These are phyloP conservation scores for Aspergillus sp. DNA, from an alignment of 2,329 filamentous ascomycete genomes.

Conservation along the genomic window DNA sequence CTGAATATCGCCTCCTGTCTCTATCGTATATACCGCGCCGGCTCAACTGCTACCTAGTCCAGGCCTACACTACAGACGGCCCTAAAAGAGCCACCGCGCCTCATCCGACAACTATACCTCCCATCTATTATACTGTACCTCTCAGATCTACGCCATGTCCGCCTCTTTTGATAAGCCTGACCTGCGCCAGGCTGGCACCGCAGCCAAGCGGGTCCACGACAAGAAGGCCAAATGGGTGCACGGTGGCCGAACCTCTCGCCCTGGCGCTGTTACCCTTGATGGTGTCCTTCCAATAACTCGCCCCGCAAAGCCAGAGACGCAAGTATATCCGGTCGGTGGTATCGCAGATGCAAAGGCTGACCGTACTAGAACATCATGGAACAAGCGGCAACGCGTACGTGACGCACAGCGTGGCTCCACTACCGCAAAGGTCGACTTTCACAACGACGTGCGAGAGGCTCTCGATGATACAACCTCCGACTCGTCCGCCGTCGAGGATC, in stretches of 20 bases:
- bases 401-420: conserved; percentile 19
- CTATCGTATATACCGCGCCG: background rate
- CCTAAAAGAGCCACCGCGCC: background rate
- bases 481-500: conserved; percentile 33
- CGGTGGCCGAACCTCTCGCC: conserved; percentile 26
- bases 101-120: background rate
- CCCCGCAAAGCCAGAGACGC: conserved; percentile 22
- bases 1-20: background rate
- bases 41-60: background rate
- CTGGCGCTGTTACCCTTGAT: background rate
- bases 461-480: conserved; percentile 28
- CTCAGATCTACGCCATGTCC: conserved; percentile 15
- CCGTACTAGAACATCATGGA: conserved; percentile 4
- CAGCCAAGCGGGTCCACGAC: conserved; percentile 43
- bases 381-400: conserved; percentile 12
- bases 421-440: conserved; percentile 26
- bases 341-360: background rate
- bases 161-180: conserved; percentile 49
- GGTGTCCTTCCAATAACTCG: conserved; percentile 14
- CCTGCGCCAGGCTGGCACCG: conserved; percentile 54
- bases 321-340: conserved; percentile 6
- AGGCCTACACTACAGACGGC: background rate
- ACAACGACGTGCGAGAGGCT: conserved; percentile 34
- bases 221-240: conserved; percentile 43
- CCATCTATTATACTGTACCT: background rate